Percentiles rank a stretch among this genome's conserved stretches.
Evolutionary conservation across 306 rosid species (phyloP).

Genomic region (Cucurbita pepo): DNA sequence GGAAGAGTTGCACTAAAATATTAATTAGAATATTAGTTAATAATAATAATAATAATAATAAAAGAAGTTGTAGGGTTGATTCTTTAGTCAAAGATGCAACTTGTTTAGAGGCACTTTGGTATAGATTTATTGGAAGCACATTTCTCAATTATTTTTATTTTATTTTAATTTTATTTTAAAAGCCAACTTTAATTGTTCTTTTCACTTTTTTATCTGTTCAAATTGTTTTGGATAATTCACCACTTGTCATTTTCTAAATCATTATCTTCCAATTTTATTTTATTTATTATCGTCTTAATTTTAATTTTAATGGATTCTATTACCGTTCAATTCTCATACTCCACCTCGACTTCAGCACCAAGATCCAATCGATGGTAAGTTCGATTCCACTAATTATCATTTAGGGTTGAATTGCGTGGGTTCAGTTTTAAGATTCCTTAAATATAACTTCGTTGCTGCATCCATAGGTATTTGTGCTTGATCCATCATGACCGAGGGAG

Average conservation of each 20-base stretch:
- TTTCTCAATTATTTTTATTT: background rate
- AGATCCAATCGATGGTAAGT: too few relatives aligned
- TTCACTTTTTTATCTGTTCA: background rate
- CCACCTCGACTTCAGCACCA: too few relatives aligned
- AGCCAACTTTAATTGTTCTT: background rate
- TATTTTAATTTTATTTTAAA: background rate
- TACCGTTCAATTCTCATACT: too few relatives aligned
- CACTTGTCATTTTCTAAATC: background rate
- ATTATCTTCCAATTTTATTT: background rate
- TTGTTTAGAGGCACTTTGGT: background rate
- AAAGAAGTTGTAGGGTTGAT: background rate
- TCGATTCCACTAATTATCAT: too few relatives aligned
- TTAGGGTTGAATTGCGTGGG: too few relatives aligned
- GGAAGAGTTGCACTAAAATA: too few relatives aligned
- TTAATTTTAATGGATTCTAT: too few relatives aligned
- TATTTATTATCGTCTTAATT: background rate
- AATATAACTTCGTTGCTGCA: too few relatives aligned
- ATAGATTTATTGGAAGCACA: background rate
- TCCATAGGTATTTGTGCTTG: too few relatives aligned
- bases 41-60: background rate
- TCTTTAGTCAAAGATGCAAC: slow-evolving; percentile 3
- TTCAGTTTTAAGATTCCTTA: too few relatives aligned
- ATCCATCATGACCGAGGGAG: too few relatives aligned
- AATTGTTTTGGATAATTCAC: background rate
- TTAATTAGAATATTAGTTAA: background rate